These are phyloP conservation scores for Galeopsis tetrahit DNA, from an alignment of 257 asterid species.

Conservation along the genomic window DNA sequence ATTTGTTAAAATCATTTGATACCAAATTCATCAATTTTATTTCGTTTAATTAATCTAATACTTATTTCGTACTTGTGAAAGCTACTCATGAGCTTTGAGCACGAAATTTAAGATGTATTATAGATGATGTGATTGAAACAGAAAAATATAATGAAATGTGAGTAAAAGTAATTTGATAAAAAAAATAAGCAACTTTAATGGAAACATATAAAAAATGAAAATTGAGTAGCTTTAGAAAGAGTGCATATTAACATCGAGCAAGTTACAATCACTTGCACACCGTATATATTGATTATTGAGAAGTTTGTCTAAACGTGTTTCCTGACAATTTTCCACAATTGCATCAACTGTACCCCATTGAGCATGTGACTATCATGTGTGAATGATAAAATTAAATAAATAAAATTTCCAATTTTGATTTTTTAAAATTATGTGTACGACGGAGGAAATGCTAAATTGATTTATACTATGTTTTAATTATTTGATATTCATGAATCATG, in stretches of 20 bases:
- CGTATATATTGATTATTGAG: background rate
- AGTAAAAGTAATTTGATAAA: too few species aligned
- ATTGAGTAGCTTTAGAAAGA: too few species aligned
- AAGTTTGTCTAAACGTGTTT: background rate
- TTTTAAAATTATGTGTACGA: too few species aligned
- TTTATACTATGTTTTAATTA: too few species aligned
- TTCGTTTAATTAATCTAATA: background rate
- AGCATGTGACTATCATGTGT: slow-evolving; percentile 11
- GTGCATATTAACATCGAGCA: background rate
- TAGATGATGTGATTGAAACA: background rate
- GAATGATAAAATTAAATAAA: background rate
- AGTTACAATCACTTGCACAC: slow-evolving; percentile 9
- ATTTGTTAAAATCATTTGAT: too few species aligned
- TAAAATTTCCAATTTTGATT: background rate
- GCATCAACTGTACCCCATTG: slow-evolving; percentile 14
- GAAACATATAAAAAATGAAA: too few species aligned
- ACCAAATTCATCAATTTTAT: background rate
- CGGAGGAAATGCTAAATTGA: too few species aligned
- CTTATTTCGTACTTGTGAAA: background rate
- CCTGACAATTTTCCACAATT: background rate
- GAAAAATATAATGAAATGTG: too few species aligned
- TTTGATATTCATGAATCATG: too few species aligned
- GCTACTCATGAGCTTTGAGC: too few species aligned
- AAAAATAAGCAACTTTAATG: too few species aligned
- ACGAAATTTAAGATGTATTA: too few species aligned